Evolutionary conservation across 768 basidiomycete genomes (phyloP).

Genomic region (Leccinum olivaceopallidum): DNA sequence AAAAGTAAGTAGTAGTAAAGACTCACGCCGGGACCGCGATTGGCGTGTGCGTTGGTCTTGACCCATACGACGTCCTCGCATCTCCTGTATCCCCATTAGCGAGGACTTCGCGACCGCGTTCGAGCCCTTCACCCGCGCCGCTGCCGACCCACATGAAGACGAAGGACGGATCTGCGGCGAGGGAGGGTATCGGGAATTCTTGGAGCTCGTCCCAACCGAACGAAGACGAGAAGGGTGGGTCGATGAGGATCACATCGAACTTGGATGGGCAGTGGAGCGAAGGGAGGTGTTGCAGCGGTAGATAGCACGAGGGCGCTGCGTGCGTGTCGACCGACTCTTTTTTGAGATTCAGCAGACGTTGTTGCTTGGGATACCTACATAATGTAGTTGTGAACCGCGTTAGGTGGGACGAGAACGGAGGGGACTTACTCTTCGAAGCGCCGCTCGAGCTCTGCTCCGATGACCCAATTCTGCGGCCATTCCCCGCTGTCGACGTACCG

Average conservation of each 20-base stretch:
- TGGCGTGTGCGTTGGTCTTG: constrained; percentile 78
- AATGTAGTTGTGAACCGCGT: background rate
- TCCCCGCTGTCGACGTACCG: constrained; percentile 89
- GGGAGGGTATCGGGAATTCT: constrained; percentile 74
- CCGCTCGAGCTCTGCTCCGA: constrained; percentile 84
- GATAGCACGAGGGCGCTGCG: constrained; percentile 73
- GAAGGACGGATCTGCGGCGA: constrained; percentile 91
- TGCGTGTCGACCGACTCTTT: constrained; percentile 70
- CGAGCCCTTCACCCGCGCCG: constrained; percentile 87
- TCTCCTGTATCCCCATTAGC: constrained; percentile 93
- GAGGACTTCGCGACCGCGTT: constrained; percentile 87
- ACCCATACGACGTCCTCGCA: constrained; percentile 99
- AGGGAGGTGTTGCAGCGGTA: constrained; percentile 58
- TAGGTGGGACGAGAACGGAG: background rate
- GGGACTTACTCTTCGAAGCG: constrained; percentile 90
- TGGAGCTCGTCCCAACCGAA: constrained; percentile 87
- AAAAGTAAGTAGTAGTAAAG: background rate
- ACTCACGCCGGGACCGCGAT: constrained; percentile 74
- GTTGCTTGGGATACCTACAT: constrained; percentile 90
- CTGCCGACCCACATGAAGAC: constrained; percentile 96
- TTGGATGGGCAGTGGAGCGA: constrained; percentile 57
- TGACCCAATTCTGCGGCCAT: constrained; percentile 92
- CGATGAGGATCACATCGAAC: constrained; percentile 91
- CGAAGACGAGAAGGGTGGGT: constrained; percentile 85
- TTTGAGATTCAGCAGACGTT: constrained; percentile 80